Evolutionary conservation across 108 stramenopile genomes (phyloP).

Genomic region (Fragilariopsis cylindrus): DNA sequence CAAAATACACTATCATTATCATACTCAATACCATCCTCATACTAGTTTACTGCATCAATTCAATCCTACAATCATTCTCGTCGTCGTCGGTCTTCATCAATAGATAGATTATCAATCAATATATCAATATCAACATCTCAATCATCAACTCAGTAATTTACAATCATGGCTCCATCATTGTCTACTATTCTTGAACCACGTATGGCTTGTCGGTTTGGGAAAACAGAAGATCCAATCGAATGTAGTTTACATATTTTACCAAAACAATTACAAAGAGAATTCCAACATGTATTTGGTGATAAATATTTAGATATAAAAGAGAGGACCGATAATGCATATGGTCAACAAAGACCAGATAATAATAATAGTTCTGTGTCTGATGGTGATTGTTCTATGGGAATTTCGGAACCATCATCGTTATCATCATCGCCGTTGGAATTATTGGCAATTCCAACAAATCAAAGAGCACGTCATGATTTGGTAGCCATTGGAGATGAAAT

Average conservation of each 20-base stretch:
- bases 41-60: not conserved
- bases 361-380: not conserved
- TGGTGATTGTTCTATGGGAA: not conserved
- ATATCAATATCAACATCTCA: not conserved
- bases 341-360: not conserved
- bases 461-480: conserved; percentile 78
- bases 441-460: conserved; percentile 87
- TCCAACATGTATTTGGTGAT: conserved; percentile 81
- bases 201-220: conserved; percentile 16
- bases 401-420: not conserved
- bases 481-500: conserved; percentile 85
- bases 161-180: conserved; percentile 19
- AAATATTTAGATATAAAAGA: conserved; percentile 38
- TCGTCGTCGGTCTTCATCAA: not conserved
- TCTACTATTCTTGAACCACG: conserved; percentile 27
- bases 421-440: conserved; percentile 29
- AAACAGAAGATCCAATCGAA: conserved; percentile 55
- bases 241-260: conserved; percentile 71
- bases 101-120: not conserved
- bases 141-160: not conserved
- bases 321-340: not conserved
- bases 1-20: not conserved
- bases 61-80: not conserved
- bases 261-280: conserved; percentile 77
- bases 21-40: not conserved